Conservation (phyloP, 139 green algal species). For the Tetraselmis striata region DNA sequence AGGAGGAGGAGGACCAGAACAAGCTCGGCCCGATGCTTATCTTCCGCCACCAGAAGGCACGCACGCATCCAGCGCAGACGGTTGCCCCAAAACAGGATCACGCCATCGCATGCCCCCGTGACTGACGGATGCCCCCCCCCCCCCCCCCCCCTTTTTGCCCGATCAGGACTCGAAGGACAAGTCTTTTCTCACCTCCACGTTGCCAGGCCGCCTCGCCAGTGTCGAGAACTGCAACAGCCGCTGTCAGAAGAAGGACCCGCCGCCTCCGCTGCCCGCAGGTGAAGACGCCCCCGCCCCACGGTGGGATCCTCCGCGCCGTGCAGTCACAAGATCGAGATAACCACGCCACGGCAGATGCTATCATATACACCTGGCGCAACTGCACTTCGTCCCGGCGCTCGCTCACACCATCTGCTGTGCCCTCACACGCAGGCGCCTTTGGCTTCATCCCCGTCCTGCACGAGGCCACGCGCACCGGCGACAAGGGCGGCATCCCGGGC, state of each 20-base stretch:
- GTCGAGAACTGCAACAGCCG: slow-evolving; percentile 31
- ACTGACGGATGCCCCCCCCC: not conserved
- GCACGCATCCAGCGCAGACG: too few relatives aligned
- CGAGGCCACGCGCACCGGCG: slow-evolving; percentile 23
- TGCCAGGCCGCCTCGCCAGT: slow-evolving; percentile 48
- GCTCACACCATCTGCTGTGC: not conserved
- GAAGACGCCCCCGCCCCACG: too few relatives aligned
- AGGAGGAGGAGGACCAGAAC: slow-evolving; percentile 66
- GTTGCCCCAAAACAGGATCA: not conserved
- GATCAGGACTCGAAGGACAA: slow-evolving; percentile 28
- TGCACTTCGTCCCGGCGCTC: not conserved
- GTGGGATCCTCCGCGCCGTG: too few relatives aligned
- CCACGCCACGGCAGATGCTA: too few relatives aligned
- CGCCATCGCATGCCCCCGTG: not conserved
- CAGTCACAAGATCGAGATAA: too few relatives aligned
- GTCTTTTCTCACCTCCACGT: slow-evolving; percentile 56
- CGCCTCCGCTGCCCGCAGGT: slow-evolving; percentile 48
- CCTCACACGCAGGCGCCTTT: slow-evolving; percentile 13
- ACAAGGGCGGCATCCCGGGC: slow-evolving; percentile 34
- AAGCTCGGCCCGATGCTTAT: slow-evolving; percentile 61
- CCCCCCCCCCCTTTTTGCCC: not conserved
- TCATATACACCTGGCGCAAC: too few relatives aligned
- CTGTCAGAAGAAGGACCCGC: slow-evolving; percentile 33
- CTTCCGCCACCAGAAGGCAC: slow-evolving; percentile 33
- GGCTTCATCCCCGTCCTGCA: slow-evolving; percentile 56